These are phyloP conservation scores for Thelephora ganbajun DNA, from an alignment of 768 basidiomycete genomes.

Conservation along the genomic window DNA sequence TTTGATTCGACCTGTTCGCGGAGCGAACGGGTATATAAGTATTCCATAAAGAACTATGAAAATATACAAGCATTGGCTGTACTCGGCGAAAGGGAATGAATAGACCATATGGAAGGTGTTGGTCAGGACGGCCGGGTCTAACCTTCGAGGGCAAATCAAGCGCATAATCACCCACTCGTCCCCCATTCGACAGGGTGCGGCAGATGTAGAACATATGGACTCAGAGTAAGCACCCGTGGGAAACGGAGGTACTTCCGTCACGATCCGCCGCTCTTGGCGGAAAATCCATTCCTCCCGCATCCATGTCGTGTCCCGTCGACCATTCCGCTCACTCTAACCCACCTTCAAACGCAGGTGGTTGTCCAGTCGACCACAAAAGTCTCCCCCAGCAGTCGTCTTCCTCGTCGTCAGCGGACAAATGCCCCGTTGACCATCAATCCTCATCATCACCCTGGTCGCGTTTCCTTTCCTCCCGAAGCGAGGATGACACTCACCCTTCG, in stretches of 20 bases:
- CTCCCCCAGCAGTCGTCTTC: conserved; percentile 7
- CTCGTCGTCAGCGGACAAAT: conserved; percentile 20
- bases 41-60: no score
- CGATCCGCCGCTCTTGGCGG: conserved; percentile 2
- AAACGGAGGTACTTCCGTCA: not conserved
- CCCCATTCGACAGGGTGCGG: no score
- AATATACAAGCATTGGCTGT: no score
- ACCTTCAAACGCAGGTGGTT: conserved; percentile 17
- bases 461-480: conserved; percentile 7
- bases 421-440: conserved; percentile 54
- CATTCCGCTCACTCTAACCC: conserved; percentile 10
- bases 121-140: no score
- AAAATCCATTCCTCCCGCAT: conserved; percentile 5
- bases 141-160: no score
- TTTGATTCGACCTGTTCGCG: no score
- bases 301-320: conserved; percentile 19
- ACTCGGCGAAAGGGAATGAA: no score
- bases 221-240: no score
- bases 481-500: conserved; percentile 26
- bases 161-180: no score
- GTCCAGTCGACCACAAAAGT: conserved; percentile 34
- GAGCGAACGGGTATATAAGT: no score
- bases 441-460: conserved; percentile 19
- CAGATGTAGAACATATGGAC: no score
- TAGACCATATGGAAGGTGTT: no score